Conservation (phyloP, 2,329 filamentous ascomycete species). For the Pyricularia pennisetigena region DNA sequence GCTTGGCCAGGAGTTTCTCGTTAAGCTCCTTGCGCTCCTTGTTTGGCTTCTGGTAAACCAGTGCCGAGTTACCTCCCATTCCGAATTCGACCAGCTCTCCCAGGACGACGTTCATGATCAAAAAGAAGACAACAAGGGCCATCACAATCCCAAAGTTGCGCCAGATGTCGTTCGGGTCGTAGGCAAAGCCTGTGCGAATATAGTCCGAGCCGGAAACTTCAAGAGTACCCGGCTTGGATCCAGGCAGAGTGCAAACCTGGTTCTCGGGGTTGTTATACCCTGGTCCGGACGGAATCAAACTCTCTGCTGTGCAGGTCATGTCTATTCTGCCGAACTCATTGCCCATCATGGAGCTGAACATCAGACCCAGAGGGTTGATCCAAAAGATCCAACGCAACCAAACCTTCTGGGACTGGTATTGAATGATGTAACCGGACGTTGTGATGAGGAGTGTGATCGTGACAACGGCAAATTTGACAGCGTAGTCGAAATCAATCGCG, state of each 20-base stretch:
- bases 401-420: conserved; percentile 62
- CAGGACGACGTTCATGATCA: conserved; percentile 64
- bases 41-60: conserved; percentile 64
- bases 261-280: conserved; percentile 61
- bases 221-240: conserved; percentile 55
- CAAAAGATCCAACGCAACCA: conserved; percentile 78
- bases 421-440: conserved; percentile 76
- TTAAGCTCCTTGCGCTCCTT: conserved; percentile 59
- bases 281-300: conserved; percentile 60
- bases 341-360: conserved; percentile 72
- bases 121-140: conserved; percentile 64
- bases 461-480: conserved; percentile 71
- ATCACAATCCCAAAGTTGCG: conserved; percentile 76
- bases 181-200: conserved; percentile 58
- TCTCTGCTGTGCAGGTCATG: conserved; percentile 57
- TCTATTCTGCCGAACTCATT: conserved; percentile 70
- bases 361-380: conserved; percentile 71
- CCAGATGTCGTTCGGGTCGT: conserved; percentile 61
- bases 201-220: conserved; percentile 59
- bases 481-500: conserved; percentile 75
- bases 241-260: conserved; percentile 73
- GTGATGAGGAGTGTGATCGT: conserved; percentile 75
- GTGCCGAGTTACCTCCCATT: conserved; percentile 71
- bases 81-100: conserved; percentile 73
- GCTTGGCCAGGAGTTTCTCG: conserved; percentile 48